Evolutionary conservation across 768 basidiomycete species (phyloP).

Genomic region (Tephrocybe sp.): DNA sequence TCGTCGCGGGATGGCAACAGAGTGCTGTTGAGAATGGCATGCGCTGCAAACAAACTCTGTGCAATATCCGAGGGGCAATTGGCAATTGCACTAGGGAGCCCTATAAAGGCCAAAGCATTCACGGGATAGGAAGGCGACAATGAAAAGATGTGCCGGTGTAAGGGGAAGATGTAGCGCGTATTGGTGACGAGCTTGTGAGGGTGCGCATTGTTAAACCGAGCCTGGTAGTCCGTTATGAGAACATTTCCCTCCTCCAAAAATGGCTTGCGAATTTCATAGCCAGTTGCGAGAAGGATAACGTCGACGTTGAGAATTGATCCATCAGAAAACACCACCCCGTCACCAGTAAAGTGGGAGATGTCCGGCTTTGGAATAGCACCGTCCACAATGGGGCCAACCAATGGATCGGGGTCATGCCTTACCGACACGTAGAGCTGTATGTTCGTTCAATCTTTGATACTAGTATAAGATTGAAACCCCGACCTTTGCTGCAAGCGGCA

Average conservation of each 20-base stretch:
- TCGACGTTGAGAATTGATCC: slow-evolving; percentile 44
- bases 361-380: slow-evolving; percentile 37
- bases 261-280: slow-evolving; percentile 53
- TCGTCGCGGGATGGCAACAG: slow-evolving; percentile 40
- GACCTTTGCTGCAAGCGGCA: slow-evolving; percentile 40
- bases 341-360: slow-evolving; percentile 47
- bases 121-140: slow-evolving; percentile 45
- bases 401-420: slow-evolving; percentile 22
- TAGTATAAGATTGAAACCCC: not conserved
- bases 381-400: slow-evolving; percentile 16
- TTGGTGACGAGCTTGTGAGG: slow-evolving; percentile 42
- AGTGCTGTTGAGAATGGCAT: slow-evolving; percentile 41
- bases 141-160: slow-evolving; percentile 54
- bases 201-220: slow-evolving; percentile 25
- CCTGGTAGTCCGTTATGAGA: slow-evolving; percentile 29
- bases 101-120: slow-evolving; percentile 55
- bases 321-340: slow-evolving; percentile 47
- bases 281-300: slow-evolving; percentile 51
- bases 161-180: slow-evolving; percentile 52
- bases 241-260: slow-evolving; percentile 36
- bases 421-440: slow-evolving; percentile 31
- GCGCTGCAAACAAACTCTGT: slow-evolving; percentile 47
- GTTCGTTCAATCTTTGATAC: not conserved
- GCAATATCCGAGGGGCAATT: slow-evolving; percentile 51
- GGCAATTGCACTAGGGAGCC: slow-evolving; percentile 45